Evolutionary conservation across 2,329 filamentous ascomycete species (phyloP).

Genomic region (Dothideomycetes sp.): DNA sequence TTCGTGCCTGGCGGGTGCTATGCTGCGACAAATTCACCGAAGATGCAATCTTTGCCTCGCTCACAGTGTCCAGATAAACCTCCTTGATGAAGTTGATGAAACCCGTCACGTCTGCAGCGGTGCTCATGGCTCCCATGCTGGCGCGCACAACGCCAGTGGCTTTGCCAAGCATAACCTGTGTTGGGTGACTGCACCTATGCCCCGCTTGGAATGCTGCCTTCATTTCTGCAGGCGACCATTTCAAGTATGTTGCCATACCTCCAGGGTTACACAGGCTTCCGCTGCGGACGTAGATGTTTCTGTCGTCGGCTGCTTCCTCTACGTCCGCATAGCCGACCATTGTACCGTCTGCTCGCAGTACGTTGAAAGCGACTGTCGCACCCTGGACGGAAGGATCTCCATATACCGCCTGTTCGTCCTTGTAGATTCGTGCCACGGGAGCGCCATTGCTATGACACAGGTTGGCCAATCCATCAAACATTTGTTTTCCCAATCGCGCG

Average conservation of each 20-base stretch:
- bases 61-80: slow-evolving; percentile 18
- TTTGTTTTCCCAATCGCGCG: slow-evolving; percentile 46
- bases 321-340: slow-evolving; percentile 79
- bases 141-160: slow-evolving; percentile 78
- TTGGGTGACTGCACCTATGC: slow-evolving; percentile 71
- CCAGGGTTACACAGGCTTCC: slow-evolving; percentile 90
- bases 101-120: slow-evolving; percentile 55
- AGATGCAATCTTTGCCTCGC: background rate
- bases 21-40: background rate
- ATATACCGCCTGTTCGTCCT: slow-evolving; percentile 27
- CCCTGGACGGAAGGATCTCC: slow-evolving; percentile 44
- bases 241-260: slow-evolving; percentile 63
- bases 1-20: background rate
- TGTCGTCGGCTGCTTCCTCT: slow-evolving; percentile 72
- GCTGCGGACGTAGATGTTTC: slow-evolving; percentile 73
- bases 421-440: slow-evolving; percentile 58
- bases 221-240: slow-evolving; percentile 70
- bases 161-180: slow-evolving; percentile 72
- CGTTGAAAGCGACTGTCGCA: slow-evolving; percentile 74
- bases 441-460: slow-evolving; percentile 60
- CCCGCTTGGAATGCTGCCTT: slow-evolving; percentile 74
- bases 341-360: slow-evolving; percentile 54
- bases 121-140: slow-evolving; percentile 88
- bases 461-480: slow-evolving; percentile 47
- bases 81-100: slow-evolving; percentile 42